Evolutionary conservation across 108 stramenopile genomes (phyloP).

Genomic region (Cyclotella choctawhatcheeana): DNA sequence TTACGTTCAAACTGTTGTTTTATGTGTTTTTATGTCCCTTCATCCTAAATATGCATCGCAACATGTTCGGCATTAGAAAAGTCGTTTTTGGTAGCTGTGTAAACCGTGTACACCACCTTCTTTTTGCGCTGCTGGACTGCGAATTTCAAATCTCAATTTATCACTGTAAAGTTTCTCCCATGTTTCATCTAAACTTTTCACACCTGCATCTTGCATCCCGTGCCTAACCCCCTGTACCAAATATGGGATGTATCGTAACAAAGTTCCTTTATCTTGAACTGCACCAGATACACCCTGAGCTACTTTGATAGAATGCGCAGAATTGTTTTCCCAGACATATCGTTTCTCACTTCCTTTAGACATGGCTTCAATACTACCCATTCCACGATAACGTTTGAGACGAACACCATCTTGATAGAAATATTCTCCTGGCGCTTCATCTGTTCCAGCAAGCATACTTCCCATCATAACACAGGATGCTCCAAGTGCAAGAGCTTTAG

Average conservation of each 20-base stretch:
- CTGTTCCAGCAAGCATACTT: conserved; percentile 99
- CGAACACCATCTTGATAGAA: conserved; percentile 99
- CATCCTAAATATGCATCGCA: no score
- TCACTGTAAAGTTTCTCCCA: conserved; percentile 82
- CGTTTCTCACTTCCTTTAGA: conserved; percentile 96
- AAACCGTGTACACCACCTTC: conserved; percentile 99
- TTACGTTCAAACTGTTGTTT: no score
- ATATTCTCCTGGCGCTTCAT: conserved; percentile 99
- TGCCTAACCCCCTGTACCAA: conserved; percentile 96
- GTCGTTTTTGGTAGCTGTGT: conserved; percentile 96
- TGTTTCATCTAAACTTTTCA: conserved; percentile 72
- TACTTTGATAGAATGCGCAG: conserved; percentile 92
- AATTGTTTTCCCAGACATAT: conserved; percentile 95
- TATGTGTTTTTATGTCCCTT: no score
- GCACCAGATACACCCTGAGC: conserved; percentile 99
- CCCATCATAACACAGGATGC: conserved; percentile 99
- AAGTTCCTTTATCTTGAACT: conserved; percentile 98
- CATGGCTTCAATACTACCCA: conserved; percentile 99
- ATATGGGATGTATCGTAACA: conserved; percentile 97
- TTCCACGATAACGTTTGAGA: conserved; percentile 99
- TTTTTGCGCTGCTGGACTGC: conserved; percentile 98
- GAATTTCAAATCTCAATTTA: conserved; percentile 94
- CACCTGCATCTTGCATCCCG: conserved; percentile 97
- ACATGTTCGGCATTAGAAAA: conserved; percentile 82
- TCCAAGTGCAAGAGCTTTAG: conserved; percentile 98